These are phyloP conservation scores for Periconia digitata DNA, from an alignment of 2,329 filamentous ascomycete genomes.

Conservation along the genomic window DNA sequence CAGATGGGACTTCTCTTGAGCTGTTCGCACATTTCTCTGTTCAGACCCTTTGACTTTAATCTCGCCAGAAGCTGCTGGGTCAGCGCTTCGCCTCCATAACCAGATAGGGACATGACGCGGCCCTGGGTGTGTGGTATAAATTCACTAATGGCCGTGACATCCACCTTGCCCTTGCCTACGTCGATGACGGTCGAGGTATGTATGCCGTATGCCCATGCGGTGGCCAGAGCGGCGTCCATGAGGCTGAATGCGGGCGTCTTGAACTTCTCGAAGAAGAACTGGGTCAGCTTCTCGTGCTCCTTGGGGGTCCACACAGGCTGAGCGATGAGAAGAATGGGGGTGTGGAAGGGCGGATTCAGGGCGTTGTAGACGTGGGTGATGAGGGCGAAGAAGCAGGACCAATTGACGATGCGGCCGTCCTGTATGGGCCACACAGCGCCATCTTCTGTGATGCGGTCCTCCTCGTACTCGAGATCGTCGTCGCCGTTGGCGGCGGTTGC, in stretches of 20 bases:
- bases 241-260: conserved; percentile 90
- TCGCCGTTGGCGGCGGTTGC: conserved; percentile 49
- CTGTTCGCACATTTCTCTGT: conserved; percentile 65
- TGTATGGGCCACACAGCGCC: conserved; percentile 85
- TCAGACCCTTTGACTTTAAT: conserved; percentile 61
- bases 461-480: conserved; percentile 72
- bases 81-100: conserved; percentile 85
- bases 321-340: conserved; percentile 85
- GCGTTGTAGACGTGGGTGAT: conserved; percentile 89
- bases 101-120: conserved; percentile 60
- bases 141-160: conserved; percentile 87
- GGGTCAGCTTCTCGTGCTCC: conserved; percentile 83
- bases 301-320: conserved; percentile 88
- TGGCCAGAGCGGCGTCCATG: conserved; percentile 84
- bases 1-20: conserved; percentile 65
- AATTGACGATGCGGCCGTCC: conserved; percentile 82
- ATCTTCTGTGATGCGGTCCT: conserved; percentile 84
- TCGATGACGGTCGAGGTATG: conserved; percentile 84
- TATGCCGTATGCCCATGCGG: conserved; percentile 78
- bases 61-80: conserved; percentile 72
- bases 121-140: conserved; percentile 72
- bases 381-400: conserved; percentile 91
- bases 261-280: conserved; percentile 97
- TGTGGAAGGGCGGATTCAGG: conserved; percentile 89
- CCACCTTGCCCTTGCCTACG: conserved; percentile 88